Evolutionary conservation across 169 alveolate genomes (phyloP), one percentile per base, ranked within the genome.

Genomic region (Eimeria acervulina): DNA sequence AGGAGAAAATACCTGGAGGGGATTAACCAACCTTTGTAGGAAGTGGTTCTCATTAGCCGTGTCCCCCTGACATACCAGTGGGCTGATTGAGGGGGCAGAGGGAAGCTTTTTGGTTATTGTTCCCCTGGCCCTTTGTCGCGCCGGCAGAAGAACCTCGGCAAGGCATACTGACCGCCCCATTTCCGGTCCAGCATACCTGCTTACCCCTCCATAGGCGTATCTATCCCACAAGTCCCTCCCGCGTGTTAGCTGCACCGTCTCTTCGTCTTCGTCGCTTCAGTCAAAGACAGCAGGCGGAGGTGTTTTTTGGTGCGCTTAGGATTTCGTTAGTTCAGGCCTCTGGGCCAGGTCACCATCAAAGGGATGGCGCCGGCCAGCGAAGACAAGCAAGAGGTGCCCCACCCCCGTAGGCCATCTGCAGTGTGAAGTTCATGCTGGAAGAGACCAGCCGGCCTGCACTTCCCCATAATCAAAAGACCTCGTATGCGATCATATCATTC

Each of bases 291-390:
- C 47, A 61, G 81, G 28, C 72, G 93, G 93, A 61, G 93, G 93
- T 55, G 81, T 87, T 87, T 59, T 61, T 87, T 87, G 93, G 81
- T 61, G 81, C 93, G 63, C 36, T 61, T 44, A 61, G 70, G 47
- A 87, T 23, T 36, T 36, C 93, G 59, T 87, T 61, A 51, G 40
- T 38, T n/a, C 59, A 36, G 93, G 81, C 93, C 93, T 87, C 78
- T 87, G n/a, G 83, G 83, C 93, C 93, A 59, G 61, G 93, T 61
- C 40, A 44, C 83, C 78, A 38, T 61, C 83, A 61, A 55, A 87
- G 81, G 81, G 93, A 59, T 87, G 93, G 93, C 72, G 93, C 93
- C 93, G 93, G 63, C 91, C 91, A 83, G 91, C 91, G 59, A 42
- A 78, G 88, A 26, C 66, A 78, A 78, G 61, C 59, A 87, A 55